phyloP scores from a whole-genome alignment of 2,329 filamentous ascomycete species.

The Fonsecaea pugnacius region DNA sequence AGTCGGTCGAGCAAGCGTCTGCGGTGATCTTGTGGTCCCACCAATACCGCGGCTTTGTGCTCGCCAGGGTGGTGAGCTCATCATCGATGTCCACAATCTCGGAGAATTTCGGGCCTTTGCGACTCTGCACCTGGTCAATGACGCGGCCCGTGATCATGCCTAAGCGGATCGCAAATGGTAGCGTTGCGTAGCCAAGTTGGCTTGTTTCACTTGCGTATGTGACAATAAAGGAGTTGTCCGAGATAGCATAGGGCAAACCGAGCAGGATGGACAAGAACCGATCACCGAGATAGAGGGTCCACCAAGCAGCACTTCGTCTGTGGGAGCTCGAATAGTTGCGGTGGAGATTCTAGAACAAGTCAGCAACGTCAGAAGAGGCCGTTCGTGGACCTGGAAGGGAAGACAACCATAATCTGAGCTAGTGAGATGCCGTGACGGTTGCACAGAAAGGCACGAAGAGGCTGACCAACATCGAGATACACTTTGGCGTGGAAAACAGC shows the following conservation, averaged over 20 bases:
- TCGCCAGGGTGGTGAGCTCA: constrained; percentile 16
- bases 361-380: not conserved
- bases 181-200: constrained; percentile 13
- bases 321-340: constrained; percentile 12
- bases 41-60: constrained; percentile 3
- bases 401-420: constrained; percentile 19
- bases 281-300: constrained; percentile 22
- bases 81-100: constrained; percentile 22
- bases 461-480: constrained; percentile 22
- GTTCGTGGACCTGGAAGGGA: not conserved
- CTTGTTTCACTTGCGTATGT: constrained; percentile 1
- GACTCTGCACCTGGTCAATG: constrained; percentile 20
- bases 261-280: constrained; percentile 21
- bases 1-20: not conserved
- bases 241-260: constrained; percentile 20
- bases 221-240: constrained; percentile 17
- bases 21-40: constrained; percentile 13
- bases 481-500: constrained; percentile 20
- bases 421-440: constrained; percentile 18
- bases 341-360: constrained; percentile 20
- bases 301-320: constrained; percentile 18
- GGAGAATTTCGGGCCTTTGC: constrained; percentile 12
- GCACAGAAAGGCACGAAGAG: constrained; percentile 21
- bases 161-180: constrained; percentile 19
- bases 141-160: constrained; percentile 15